Base-by-base conservation (phyloP, 2,329 filamentous ascomycete genomes). In the Fonsecaea pugnacius region DNA sequence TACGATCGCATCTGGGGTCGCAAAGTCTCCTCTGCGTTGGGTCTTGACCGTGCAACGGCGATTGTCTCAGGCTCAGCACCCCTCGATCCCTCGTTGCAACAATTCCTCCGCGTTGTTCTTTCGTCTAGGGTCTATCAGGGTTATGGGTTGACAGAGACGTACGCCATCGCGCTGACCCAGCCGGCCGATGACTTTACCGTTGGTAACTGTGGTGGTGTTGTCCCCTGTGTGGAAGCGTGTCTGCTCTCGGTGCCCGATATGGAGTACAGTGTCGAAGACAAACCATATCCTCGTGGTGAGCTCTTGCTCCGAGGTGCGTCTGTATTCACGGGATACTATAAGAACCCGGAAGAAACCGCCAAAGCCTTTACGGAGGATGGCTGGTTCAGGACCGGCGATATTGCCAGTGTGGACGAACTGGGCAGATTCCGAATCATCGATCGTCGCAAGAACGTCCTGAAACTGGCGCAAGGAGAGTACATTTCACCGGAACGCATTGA, bases 371-470 rank as follows among this genome's bases (percentile, higher is more conserved):
- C 94, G 8, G 82, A 89, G 35, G 92, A 97, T 69, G 95, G 95
- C 67, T 99, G 95, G 95, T 98, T 99, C 85, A 90, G 91, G 76
- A 97, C 92, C 0, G 95, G 95, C 61, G 95, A 99, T 73, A 94
- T 99, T 70, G 91, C 88, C 73, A 86, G 88, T 69, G 83, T 99
- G 27, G 95, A 99, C 77, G 87, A 88, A 70, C 78, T 91, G 74
- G 95, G 95, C 67, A 91, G 93, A 66, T 89, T 98, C 82, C 88
- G 87, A 78, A 96, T 99, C 78, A 89, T 99, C 72, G 95, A 99
- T 78, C 92, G 95, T 72, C 89, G 92, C 80, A 99, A 99, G 89
- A 98, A 98, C 79, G 91, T 99, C n/a, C 87, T 99, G 75, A 99
- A 99, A 85, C 87, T 99, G 62, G 89, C 94, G 0, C 95, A 99